Evolutionary conservation across 176 grass and related monocot genomes (phyloP).

Genomic region (Zizania latifolia): DNA sequence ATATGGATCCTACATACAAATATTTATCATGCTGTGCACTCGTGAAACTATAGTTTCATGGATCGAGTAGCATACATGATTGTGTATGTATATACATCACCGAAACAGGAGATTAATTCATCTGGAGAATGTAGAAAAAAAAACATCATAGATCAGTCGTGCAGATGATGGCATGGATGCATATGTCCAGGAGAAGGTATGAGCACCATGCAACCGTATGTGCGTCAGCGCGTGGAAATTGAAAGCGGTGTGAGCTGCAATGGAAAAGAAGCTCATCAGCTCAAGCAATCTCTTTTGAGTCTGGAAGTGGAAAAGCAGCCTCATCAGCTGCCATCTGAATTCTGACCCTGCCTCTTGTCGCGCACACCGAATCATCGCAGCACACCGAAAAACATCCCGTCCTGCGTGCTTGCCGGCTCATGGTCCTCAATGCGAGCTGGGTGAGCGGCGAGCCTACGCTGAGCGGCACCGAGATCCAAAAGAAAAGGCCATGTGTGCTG

Average conservation of each 20-base stretch:
- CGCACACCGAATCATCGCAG: slow-evolving; percentile 5
- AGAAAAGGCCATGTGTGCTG: neutral
- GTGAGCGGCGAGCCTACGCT: no score
- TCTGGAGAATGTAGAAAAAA: neutral
- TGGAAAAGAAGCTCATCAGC: neutral
- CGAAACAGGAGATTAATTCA: neutral
- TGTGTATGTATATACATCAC: no score
- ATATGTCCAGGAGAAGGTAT: neutral
- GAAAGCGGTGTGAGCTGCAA: neutral
- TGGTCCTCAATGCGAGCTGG: neutral
- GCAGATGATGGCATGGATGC: neutral
- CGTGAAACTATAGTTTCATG: no score
- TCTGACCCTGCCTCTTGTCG: neutral
- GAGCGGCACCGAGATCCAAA: neutral
- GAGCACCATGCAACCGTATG: neutral
- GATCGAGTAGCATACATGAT: no score
- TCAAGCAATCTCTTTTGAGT: no score
- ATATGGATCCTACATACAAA: no score
- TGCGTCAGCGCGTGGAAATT: neutral
- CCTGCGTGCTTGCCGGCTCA: neutral
- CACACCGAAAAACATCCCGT: neutral
- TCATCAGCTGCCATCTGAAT: no score
- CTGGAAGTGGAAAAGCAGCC: neutral
- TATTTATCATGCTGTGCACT: no score
- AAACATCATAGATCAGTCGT: neutral